A percentile compares a stretch with the other conserved stretches of the same genome.
These are phyloP conservation scores for Fusarium transvaalense DNA, from an alignment of 2,329 filamentous ascomycete genomes.

Conservation along the genomic window DNA sequence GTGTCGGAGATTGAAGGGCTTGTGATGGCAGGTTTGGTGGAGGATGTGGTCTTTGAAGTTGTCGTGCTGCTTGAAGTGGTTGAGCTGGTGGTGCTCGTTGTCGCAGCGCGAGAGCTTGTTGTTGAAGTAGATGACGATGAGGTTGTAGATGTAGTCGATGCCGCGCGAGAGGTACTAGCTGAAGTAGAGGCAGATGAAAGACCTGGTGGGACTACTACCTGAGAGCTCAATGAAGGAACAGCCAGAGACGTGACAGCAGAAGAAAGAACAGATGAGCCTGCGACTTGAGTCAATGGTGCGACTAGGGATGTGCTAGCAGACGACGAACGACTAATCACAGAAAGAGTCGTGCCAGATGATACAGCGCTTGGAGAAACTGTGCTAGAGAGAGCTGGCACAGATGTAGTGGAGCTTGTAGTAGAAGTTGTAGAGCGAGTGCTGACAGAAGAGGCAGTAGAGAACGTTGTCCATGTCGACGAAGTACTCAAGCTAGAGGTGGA, in stretches of 20 bases:
- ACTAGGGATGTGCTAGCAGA: conserved; percentile 32
- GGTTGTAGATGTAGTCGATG: background rate
- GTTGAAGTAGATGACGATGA: background rate
- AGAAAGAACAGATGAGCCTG: accelerated
- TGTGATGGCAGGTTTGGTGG: conserved; percentile 37
- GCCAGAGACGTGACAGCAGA: background rate
- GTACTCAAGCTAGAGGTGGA: background rate
- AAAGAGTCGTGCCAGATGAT: background rate
- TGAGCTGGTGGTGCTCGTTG: background rate
- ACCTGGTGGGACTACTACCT: background rate
- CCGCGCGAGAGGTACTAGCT: background rate
- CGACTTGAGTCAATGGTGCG: conserved; percentile 15
- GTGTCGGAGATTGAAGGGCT: conserved; percentile 43
- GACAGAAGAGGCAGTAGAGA: conserved; percentile 3
- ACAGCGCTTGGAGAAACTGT: conserved; percentile 33
- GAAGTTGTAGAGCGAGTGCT: background rate
- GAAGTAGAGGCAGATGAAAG: background rate
- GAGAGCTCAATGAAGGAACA: conserved; percentile 15
- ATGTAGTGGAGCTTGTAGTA: background rate
- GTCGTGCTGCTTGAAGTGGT: background rate
- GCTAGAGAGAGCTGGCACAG: background rate
- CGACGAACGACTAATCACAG: conserved; percentile 40
- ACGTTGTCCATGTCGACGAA: conserved; percentile 4
- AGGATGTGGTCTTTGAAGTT: background rate
- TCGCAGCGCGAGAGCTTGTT: background rate